A percentile compares a stretch with the other conserved stretches of the same genome.
Conservation (phyloP, 2,329 filamentous ascomycete genomes). For the Xylariaceae sp. region DNA sequence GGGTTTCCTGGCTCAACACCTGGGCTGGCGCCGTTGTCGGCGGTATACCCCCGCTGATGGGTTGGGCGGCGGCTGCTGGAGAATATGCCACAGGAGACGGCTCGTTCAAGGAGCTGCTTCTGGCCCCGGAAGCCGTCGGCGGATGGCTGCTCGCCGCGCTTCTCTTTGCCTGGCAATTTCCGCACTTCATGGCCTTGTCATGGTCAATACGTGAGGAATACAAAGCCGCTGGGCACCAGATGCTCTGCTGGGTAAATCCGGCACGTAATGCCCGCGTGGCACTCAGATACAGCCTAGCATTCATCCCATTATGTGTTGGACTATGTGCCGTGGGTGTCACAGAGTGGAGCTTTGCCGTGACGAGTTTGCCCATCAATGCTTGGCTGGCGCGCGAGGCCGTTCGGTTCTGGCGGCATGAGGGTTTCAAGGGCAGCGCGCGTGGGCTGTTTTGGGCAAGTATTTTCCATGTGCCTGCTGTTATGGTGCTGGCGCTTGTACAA, state of each 20-base stretch:
- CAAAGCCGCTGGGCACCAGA: conserved; percentile 68
- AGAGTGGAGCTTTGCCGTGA: conserved; percentile 81
- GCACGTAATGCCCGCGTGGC: conserved; percentile 85
- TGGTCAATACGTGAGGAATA: conserved; percentile 92
- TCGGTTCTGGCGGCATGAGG: conserved; percentile 79
- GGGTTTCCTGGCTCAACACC: conserved; percentile 84
- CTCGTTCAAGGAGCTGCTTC: conserved; percentile 78
- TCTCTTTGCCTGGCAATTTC: conserved; percentile 96
- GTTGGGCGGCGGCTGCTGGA: conserved; percentile 93
- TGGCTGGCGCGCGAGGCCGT: conserved; percentile 86
- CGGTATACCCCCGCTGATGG: conserved; percentile 94
- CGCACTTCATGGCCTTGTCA: conserved; percentile 94
- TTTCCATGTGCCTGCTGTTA: conserved; percentile 89
- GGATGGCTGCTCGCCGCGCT: conserved; percentile 88
- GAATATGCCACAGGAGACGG: conserved; percentile 80
- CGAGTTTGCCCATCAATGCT: conserved; percentile 80
- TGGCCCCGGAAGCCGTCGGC: conserved; percentile 69
- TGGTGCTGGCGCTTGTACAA: conserved; percentile 88
- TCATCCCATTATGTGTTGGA: conserved; percentile 84
- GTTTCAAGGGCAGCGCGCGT: conserved; percentile 79
- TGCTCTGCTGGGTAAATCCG: conserved; percentile 88
- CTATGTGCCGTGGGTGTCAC: conserved; percentile 82
- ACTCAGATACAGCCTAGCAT: conserved; percentile 81
- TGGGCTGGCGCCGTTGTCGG: conserved; percentile 95
- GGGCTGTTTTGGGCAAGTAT: conserved; percentile 96